A percentile compares a stretch with the other conserved stretches of the same genome.
Evolutionary conservation across 352 stramenopile genomes (phyloP).

Genomic region (Phytophthora cactorum): DNA sequence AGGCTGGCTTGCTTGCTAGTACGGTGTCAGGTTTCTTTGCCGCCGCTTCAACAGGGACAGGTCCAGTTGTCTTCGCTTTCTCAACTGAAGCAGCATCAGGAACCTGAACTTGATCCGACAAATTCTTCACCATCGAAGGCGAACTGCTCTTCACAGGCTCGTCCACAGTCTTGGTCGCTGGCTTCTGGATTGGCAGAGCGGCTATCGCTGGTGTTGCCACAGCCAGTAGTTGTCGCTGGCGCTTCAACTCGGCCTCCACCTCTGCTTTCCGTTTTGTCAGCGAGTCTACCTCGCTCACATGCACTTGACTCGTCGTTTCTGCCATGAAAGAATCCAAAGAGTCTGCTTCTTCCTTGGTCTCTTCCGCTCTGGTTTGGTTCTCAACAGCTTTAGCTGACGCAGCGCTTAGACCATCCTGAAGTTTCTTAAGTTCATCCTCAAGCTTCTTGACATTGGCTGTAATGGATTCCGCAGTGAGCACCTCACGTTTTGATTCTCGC

Average conservation of each 20-base stretch:
- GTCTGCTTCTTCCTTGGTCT: conserved; percentile 47
- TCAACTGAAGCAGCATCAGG: neutral
- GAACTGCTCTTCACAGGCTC: conserved; percentile 3
- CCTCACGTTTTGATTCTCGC: conserved; percentile 22
- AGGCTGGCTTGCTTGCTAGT: neutral
- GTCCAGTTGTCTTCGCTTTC: neutral
- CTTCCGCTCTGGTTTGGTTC: conserved; percentile 9
- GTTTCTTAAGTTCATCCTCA: conserved; percentile 40
- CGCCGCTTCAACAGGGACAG: neutral
- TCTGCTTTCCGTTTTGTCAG: conserved; percentile 33
- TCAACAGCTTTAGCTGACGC: conserved; percentile 17
- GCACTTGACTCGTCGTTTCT: conserved; percentile 55
- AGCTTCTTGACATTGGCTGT: conserved; percentile 46
- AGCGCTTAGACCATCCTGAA: conserved; percentile 33
- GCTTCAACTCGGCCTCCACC: conserved; percentile 48
- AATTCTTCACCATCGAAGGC: conserved; percentile 3
- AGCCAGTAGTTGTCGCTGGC: conserved; percentile 53
- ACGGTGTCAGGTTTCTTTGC: conserved; percentile 2
- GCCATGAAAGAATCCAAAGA: conserved; percentile 77
- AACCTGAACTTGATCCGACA: neutral
- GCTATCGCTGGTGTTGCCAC: conserved; percentile 65
- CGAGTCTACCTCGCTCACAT: conserved; percentile 38
- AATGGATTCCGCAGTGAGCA: conserved; percentile 68
- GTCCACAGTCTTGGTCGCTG: conserved; percentile 6
- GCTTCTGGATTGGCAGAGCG: conserved; percentile 28